A percentile compares a stretch with the other conserved stretches of the same genome.
These are phyloP conservation scores for Lactarius hengduanensis DNA, from an alignment of 768 basidiomycete species.

Conservation along the genomic window DNA sequence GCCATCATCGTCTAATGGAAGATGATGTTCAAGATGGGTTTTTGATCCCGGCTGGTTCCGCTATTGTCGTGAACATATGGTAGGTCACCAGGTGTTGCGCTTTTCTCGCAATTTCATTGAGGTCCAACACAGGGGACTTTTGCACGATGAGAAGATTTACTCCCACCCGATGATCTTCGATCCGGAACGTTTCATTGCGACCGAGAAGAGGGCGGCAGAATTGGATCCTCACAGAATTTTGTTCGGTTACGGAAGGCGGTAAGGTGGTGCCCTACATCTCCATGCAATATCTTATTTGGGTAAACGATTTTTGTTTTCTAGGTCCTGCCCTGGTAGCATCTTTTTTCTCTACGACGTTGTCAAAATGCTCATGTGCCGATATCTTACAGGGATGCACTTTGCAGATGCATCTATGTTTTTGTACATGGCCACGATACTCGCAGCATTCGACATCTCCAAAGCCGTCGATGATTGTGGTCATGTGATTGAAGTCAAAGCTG, in stretches of 20 bases:
- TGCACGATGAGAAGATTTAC: slow-evolving; percentile 28
- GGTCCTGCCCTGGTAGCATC: slow-evolving; percentile 3
- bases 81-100: slow-evolving; percentile 6
- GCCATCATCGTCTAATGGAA: slow-evolving; percentile 32
- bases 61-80: slow-evolving; percentile 32
- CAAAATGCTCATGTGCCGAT: neutral
- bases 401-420: slow-evolving; percentile 36
- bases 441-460: slow-evolving; percentile 34
- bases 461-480: slow-evolving; percentile 31
- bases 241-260: slow-evolving; percentile 73
- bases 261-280: slow-evolving; percentile 26
- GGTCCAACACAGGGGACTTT: slow-evolving; percentile 31
- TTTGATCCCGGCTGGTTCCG: slow-evolving; percentile 37
- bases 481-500: slow-evolving; percentile 30
- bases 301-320: neutral
- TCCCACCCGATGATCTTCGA: slow-evolving; percentile 31
- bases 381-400: slow-evolving; percentile 20
- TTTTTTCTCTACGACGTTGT: neutral
- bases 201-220: slow-evolving; percentile 26
- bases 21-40: slow-evolving; percentile 38
- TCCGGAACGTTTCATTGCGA: slow-evolving; percentile 30
- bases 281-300: neutral
- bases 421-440: slow-evolving; percentile 34
- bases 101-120: neutral
- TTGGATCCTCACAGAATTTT: slow-evolving; percentile 48